Evolutionary conservation across 371 early-diverging fungal species (phyloP), one percentile per base, ranked within the genome.

Genomic region (Saksenaea vasiformis): DNA sequence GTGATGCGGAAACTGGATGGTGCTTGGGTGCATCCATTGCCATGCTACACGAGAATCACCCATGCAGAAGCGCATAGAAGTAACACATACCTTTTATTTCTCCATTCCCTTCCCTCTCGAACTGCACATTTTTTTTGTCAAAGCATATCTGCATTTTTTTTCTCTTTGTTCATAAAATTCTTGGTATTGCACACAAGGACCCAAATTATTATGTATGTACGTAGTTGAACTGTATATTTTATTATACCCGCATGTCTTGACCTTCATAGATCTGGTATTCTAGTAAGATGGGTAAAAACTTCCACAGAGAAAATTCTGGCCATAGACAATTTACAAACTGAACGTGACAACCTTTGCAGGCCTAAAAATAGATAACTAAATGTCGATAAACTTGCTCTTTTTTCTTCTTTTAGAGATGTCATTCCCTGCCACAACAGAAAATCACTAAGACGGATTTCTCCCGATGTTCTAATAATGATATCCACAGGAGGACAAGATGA

Each of bases 401-500:
- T 36, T 41, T 37, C 4, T 37, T n/a, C n/a, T n/a, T n/a, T n/a
- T n/a, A n/a, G 39, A 31, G 31, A 31, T 1, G 37, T 69, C n/a
- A n/a, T 63, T 57, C 85, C 88, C 85, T 99, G 99, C 94, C 97
- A 97, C 41, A 99, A 82, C 80, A 99, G 75, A 75, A 96, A 99
- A 77, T 99, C 99, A 67, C 96, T 95, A 43, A 99, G 81, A 19
- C 99, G 86, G 15, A 92, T 90, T 78, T 99, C 99, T 10, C 99
- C 99, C 9, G 96, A 94, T 2, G 99, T 99, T 59, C 99, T 87
- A 34, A 99, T 87, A 55, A 99, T 73, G n/a, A 99, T 83, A 71
- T 99, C 99, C 59, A 97, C 72, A 1, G 90, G 88, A 5, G 93
- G 94, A 65, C 85, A 90, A 22, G 77, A 77, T 36, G 84, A 72